Conservation (phyloP, 2,329 filamentous ascomycete species). For the Thelonectria discophora region DNA sequence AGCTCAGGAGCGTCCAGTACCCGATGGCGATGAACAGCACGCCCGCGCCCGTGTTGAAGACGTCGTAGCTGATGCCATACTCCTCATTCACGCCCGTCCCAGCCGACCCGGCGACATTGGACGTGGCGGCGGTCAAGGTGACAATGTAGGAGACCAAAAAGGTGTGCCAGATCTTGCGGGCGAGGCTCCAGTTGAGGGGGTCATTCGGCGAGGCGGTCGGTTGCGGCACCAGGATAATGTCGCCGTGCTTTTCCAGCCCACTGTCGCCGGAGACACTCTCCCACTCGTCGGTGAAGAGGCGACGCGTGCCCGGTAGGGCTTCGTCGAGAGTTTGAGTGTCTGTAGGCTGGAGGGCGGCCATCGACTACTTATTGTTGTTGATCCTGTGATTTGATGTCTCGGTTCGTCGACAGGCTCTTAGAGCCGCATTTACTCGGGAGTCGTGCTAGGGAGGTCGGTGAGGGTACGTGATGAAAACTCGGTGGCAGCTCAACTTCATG, state of each 20-base stretch:
- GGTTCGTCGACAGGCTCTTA: constrained; percentile 9
- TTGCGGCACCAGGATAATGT: constrained; percentile 62
- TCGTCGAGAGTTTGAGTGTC: constrained; percentile 29
- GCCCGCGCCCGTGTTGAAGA: constrained; percentile 65
- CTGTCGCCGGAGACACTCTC: constrained; percentile 40
- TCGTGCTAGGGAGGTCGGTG: constrained; percentile 15
- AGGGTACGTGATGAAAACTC: constrained; percentile 13
- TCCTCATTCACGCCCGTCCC: constrained; percentile 59
- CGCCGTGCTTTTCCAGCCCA: constrained; percentile 44
- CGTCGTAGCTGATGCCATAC: constrained; percentile 58
- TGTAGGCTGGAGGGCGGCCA: constrained; percentile 31
- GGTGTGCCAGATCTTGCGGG: constrained; percentile 61
- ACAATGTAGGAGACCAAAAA: constrained; percentile 62
- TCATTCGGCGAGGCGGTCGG: constrained; percentile 63
- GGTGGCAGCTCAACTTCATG: constrained; percentile 13
- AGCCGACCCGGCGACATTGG: constrained; percentile 64
- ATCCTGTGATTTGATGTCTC: no score
- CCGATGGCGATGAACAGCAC: constrained; percentile 65
- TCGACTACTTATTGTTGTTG: not conserved
- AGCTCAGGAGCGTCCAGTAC: constrained; percentile 62
- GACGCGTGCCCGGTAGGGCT: constrained; percentile 44
- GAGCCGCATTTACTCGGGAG: constrained; percentile 18
- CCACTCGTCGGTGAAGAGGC: constrained; percentile 41
- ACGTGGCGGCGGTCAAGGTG: constrained; percentile 63
- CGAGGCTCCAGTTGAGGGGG: constrained; percentile 59